Conservation (phyloP, 768 basidiomycete genomes). For the Hortiboletus flavorubellus region DNA sequence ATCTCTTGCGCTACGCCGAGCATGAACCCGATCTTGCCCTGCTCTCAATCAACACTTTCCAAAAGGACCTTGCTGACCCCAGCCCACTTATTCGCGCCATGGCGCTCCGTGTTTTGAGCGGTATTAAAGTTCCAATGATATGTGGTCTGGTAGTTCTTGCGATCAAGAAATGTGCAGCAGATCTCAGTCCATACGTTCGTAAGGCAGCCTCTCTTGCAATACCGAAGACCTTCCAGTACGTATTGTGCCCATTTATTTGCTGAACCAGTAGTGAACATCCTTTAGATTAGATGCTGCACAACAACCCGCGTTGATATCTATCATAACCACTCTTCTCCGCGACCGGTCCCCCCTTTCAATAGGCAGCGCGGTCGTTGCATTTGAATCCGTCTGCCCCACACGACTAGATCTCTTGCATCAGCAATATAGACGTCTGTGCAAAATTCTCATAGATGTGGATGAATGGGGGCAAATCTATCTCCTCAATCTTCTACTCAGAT, state of each 20-base stretch:
- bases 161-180: conserved; percentile 88
- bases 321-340: conserved; percentile 60
- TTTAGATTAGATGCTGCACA: conserved; percentile 72
- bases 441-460: conserved; percentile 84
- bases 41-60: conserved; percentile 97
- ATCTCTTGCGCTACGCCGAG: conserved; percentile 90
- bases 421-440: conserved; percentile 83
- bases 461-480: conserved; percentile 94
- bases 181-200: conserved; percentile 91
- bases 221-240: conserved; percentile 77
- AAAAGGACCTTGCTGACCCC: conserved; percentile 89
- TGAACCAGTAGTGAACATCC: neutral
- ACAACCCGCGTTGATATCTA: conserved; percentile 63
- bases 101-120: conserved; percentile 90
- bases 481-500: conserved; percentile 73
- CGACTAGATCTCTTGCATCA: conserved; percentile 84
- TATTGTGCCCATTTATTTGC: conserved; percentile 16
- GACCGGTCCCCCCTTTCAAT: conserved; percentile 86
- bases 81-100: conserved; percentile 95
- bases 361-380: conserved; percentile 83
- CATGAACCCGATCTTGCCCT: conserved; percentile 93
- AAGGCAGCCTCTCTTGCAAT: conserved; percentile 91
- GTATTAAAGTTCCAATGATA: conserved; percentile 89
- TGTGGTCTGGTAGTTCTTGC: conserved; percentile 80
- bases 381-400: conserved; percentile 82